Conservation (phyloP, 179 eudicot genomes). For the Nepenthes alata region DNA sequence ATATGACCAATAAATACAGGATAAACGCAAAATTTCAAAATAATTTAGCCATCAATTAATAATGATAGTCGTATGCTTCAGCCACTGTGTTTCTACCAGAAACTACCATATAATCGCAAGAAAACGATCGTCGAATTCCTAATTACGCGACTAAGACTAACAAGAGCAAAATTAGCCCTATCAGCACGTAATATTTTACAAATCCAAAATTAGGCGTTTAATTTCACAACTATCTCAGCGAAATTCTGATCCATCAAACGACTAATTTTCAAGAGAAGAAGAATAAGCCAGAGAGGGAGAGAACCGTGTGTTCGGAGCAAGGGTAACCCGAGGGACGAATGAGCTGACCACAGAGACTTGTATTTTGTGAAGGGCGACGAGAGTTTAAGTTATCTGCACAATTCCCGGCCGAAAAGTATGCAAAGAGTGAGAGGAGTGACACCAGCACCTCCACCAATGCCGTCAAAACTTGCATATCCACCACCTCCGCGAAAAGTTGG, state of each 20-base stretch:
- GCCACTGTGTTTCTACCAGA: no score
- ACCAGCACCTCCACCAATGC: not conserved
- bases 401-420: not conserved
- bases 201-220: not conserved
- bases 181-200: not conserved
- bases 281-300: not conserved
- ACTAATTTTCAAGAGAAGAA: not conserved
- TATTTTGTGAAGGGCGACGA: slow-evolving; percentile 3
- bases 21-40: not conserved
- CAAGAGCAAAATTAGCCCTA: not conserved
- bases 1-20: not conserved
- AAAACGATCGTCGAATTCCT: not conserved
- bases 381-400: not conserved
- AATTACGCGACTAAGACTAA: not conserved
- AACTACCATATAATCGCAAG: not conserved
- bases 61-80: no score
- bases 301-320: slow-evolving; percentile 11
- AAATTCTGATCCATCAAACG: not conserved
- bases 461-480: not conserved
- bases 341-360: slow-evolving; percentile 8
- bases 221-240: not conserved
- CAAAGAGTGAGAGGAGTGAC: not conserved
- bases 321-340: slow-evolving; percentile 3
- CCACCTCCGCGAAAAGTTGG: not conserved
- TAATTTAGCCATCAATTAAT: not conserved